These are phyloP conservation scores for Strigomonas culicis DNA, from an alignment of 208 protist species.

Conservation along the genomic window DNA sequence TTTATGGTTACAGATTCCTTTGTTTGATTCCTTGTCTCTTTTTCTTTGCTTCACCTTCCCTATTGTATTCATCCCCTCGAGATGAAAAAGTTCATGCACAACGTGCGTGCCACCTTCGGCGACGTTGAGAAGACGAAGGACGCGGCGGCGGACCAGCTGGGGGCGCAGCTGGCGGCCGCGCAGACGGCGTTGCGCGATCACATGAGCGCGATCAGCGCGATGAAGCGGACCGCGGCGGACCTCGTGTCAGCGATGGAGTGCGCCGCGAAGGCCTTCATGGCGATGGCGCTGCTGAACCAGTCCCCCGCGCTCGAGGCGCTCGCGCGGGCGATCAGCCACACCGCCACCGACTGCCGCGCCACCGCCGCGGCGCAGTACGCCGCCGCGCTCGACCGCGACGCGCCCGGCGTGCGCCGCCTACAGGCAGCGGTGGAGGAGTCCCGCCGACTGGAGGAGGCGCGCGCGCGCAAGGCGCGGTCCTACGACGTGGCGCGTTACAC, in stretches of 20 bases:
- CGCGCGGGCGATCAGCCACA: not conserved
- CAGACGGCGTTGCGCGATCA: conserved; percentile 11
- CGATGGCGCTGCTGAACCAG: not conserved
- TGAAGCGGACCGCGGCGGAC: not conserved
- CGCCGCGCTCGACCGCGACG: not conserved
- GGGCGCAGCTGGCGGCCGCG: not conserved
- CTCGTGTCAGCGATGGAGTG: not conserved
- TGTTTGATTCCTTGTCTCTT: not conserved
- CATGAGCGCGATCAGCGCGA: not conserved
- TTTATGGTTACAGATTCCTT: not conserved
- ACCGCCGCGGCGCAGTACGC: not conserved
- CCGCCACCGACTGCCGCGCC: not conserved
- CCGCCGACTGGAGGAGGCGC: not conserved
- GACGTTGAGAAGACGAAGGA: conserved; percentile 2
- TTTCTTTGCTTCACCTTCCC: not conserved
- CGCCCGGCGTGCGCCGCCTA: not conserved
- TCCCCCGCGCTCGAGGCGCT: not conserved
- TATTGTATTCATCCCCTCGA: not conserved
- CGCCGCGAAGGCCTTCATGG: conserved; percentile 1
- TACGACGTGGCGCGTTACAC: not conserved
- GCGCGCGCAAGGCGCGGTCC: not conserved
- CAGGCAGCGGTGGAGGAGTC: not conserved
- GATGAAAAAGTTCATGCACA: conserved; percentile 14
- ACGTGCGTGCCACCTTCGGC: conserved; percentile 10
- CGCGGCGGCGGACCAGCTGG: not conserved